Conservation (phyloP, 2,329 filamentous ascomycete species). For the Nemania sp. region DNA sequence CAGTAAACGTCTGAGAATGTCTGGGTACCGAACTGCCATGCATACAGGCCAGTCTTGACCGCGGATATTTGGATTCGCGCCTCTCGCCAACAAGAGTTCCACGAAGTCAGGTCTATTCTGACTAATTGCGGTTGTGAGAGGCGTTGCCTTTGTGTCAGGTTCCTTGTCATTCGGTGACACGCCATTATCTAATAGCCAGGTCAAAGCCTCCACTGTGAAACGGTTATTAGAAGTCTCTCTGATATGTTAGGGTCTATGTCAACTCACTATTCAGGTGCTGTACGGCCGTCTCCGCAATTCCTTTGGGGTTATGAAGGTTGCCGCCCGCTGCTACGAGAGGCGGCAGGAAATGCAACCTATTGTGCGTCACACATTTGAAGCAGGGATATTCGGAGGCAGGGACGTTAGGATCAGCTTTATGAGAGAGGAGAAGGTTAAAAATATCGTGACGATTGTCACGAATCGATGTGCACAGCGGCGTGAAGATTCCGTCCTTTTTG, state of each 20-base stretch:
- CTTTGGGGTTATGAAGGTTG: conserved; percentile 69
- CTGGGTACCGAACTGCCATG: conserved; percentile 73
- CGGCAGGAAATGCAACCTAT: conserved; percentile 70
- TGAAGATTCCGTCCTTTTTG: conserved; percentile 75
- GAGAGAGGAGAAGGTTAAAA: conserved; percentile 67
- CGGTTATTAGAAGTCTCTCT: conserved; percentile 12
- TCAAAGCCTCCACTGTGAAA: conserved; percentile 61
- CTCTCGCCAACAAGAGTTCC: conserved; percentile 43
- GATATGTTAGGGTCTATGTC: not conserved
- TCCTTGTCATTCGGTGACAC: conserved; percentile 71
- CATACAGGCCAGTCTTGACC: conserved; percentile 78
- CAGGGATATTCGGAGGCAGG: conserved; percentile 73
- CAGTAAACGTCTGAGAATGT: conserved; percentile 69
- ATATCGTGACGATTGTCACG: conserved; percentile 74
- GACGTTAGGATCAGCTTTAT: conserved; percentile 73
- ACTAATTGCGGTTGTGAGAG: conserved; percentile 74
- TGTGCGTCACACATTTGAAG: conserved; percentile 77
- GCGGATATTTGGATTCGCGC: conserved; percentile 71
- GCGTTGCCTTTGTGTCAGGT: conserved; percentile 66
- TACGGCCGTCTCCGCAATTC: conserved; percentile 74
- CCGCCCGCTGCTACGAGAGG: conserved; percentile 70
- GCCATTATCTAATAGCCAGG: conserved; percentile 70
- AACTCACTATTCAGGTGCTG: conserved; percentile 64
- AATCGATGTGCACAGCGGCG: conserved; percentile 75
- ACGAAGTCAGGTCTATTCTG: conserved; percentile 70